A percentile compares a stretch with the other conserved stretches of the same genome.
Evolutionary conservation across 2,329 filamentous ascomycete genomes (phyloP).

Genomic region (Arachnopeziza araneosa): DNA sequence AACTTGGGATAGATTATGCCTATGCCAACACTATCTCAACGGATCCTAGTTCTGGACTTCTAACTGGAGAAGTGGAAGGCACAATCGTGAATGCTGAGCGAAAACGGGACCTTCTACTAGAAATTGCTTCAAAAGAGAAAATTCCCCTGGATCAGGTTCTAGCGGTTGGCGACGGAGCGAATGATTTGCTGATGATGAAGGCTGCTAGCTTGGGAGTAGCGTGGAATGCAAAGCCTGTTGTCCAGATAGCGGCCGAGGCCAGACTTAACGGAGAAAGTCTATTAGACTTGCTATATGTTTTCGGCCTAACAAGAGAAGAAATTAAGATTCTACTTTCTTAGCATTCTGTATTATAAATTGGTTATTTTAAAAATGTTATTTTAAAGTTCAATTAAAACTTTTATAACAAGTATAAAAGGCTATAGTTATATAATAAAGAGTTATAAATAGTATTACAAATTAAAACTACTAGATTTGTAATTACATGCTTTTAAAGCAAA

Average conservation of each 20-base stretch:
- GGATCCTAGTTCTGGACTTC: constrained; percentile 44
- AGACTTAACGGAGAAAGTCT: constrained; percentile 66
- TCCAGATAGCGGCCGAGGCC: constrained; percentile 71
- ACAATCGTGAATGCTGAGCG: constrained; percentile 70
- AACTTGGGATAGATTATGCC: constrained; percentile 81
- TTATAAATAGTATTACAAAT: too few relatives aligned
- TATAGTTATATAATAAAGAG: too few relatives aligned
- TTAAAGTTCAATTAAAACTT: too few relatives aligned
- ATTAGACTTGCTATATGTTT: constrained; percentile 66
- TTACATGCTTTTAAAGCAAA: too few relatives aligned
- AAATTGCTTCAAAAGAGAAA: constrained; percentile 64
- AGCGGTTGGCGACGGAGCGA: constrained; percentile 76
- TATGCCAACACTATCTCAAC: constrained; percentile 79
- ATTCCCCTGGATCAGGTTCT: constrained; percentile 62
- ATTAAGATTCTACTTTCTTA: constrained; percentile 27
- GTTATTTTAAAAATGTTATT: too few relatives aligned
- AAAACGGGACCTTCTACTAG: constrained; percentile 65
- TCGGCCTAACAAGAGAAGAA: constrained; percentile 66
- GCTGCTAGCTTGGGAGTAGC: constrained; percentile 72
- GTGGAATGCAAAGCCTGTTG: constrained; percentile 78
- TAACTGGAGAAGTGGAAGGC: constrained; percentile 69
- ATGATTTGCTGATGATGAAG: constrained; percentile 75
- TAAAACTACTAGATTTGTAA: too few relatives aligned
- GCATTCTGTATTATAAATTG: background rate
- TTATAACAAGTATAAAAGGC: too few relatives aligned